Percentiles rank a stretch among this genome's conserved stretches.
Conservation (phyloP, 2,329 filamentous ascomycete species). For the Lachnellula cervina region DNA sequence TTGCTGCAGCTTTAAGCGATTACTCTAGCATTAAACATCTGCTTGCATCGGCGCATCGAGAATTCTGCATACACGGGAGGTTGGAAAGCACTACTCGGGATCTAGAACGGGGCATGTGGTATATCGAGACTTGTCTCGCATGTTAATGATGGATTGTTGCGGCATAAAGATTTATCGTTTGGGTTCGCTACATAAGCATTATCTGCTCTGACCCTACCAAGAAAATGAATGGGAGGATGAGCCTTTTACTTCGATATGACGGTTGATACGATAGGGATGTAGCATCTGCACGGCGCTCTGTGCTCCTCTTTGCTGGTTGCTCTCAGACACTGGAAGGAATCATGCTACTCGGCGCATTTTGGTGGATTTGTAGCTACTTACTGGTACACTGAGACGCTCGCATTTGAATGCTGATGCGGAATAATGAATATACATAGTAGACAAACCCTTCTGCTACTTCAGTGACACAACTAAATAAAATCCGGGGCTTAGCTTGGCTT, state of each 20-base stretch:
- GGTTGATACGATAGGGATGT: slow-evolving; percentile 12
- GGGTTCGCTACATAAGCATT: slow-evolving; percentile 13
- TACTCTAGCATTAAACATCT: slow-evolving; percentile 21
- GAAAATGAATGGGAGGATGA: slow-evolving; percentile 6
- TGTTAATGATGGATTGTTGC: slow-evolving; percentile 25
- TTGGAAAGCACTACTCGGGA: slow-evolving; percentile 21
- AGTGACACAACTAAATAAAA: not conserved
- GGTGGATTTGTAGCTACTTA: not conserved
- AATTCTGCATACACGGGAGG: slow-evolving; percentile 13
- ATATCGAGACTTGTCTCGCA: slow-evolving; percentile 13
- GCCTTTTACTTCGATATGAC: slow-evolving; percentile 17
- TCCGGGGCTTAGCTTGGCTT: no score
- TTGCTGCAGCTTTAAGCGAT: slow-evolving; percentile 25
- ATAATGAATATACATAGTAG: slow-evolving; percentile 22
- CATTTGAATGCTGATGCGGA: slow-evolving; percentile 15
- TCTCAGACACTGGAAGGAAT: not conserved
- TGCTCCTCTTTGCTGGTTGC: not conserved
- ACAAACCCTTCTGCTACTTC: not conserved
- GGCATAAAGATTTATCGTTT: slow-evolving; percentile 11
- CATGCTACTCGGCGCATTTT: not conserved
- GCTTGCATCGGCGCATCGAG: slow-evolving; percentile 7
- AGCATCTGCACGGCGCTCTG: slow-evolving; percentile 2
- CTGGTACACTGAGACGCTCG: slow-evolving; percentile 12
- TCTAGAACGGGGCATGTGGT: slow-evolving; percentile 12
- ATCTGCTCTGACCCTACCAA: slow-evolving; percentile 9